Percentiles rank a stretch among this genome's conserved stretches.
These are phyloP conservation scores for Tuber melanosporum DNA, from an alignment of 495 filamentous ascomycete species.

Conservation along the genomic window DNA sequence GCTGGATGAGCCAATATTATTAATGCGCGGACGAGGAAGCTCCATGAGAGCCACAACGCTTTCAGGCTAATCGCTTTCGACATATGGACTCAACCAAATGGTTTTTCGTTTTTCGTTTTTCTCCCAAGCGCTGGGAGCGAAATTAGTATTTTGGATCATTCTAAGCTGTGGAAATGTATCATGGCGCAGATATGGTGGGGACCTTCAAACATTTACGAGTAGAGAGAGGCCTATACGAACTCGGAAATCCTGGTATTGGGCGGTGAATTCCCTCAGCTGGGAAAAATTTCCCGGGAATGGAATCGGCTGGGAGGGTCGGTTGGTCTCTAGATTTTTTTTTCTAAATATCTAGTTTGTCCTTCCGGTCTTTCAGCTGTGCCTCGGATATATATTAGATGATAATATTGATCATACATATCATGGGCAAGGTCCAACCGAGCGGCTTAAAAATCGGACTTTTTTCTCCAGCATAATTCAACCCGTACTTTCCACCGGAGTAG, in stretches of 20 bases:
- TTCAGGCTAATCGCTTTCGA: not conserved
- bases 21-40: no score
- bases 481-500: no score
- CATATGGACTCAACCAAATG: not conserved
- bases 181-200: not conserved
- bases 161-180: not conserved
- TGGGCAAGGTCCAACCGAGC: no score
- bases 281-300: not conserved
- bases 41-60: not conserved
- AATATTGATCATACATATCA: no score
- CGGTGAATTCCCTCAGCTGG: not conserved
- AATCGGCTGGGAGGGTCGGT: not conserved
- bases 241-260: not conserved
- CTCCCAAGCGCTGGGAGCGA: not conserved
- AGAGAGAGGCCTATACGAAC: not conserved
- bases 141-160: not conserved
- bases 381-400: no score
- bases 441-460: no score
- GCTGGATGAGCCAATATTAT: no score
- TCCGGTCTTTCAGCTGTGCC: not conserved
- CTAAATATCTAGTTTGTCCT: not conserved
- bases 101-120: not conserved
- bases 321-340: not conserved
- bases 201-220: not conserved
- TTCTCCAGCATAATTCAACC: not conserved